A percentile compares a stretch with the other conserved stretches of the same genome.
Evolutionary conservation across 148 eudicot genomes (phyloP).

Genomic region (Hydrangea macrophylla): DNA sequence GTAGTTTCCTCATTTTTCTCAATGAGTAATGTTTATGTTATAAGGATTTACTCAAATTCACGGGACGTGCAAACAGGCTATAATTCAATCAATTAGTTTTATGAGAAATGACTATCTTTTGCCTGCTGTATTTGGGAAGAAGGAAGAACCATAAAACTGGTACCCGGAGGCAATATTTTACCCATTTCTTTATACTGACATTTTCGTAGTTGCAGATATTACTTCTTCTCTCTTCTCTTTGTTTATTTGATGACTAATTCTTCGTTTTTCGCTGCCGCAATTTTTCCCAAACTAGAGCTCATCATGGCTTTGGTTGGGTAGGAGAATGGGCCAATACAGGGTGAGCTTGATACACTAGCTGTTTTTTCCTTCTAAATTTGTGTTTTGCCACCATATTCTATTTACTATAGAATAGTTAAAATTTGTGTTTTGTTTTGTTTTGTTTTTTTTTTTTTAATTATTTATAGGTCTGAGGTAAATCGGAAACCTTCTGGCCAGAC

Average conservation of each 20-base stretch:
- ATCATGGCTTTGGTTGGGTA: conserved; percentile 98
- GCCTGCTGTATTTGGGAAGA: neutral
- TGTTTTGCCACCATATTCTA: neutral
- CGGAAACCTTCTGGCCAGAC: conserved; percentile 64
- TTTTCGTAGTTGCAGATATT: neutral
- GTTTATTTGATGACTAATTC: conserved; percentile 12
- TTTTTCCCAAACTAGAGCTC: conserved; percentile 57
- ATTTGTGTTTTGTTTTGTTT: too few relatives aligned
- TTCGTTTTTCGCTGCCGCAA: conserved; percentile 10
- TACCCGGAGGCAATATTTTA: neutral
- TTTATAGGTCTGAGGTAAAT: conserved; percentile 59
- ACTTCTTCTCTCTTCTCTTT: neutral
- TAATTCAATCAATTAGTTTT: conserved; percentile 6
- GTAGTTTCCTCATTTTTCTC: too few relatives aligned
- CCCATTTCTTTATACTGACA: neutral
- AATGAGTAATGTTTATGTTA: too few relatives aligned
- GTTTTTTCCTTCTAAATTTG: neutral
- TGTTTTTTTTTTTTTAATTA: too few relatives aligned
- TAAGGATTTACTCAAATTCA: too few relatives aligned
- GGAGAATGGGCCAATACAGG: conserved; percentile 99
- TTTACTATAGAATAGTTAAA: conserved; percentile 1
- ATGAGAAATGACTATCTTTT: neutral
- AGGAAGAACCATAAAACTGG: conserved; percentile 6
- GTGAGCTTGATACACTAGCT: conserved; percentile 31
- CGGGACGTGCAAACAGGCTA: too few relatives aligned